Conservation (phyloP, 2,329 filamentous ascomycete genomes). For the Elsinoe perseae region DNA sequence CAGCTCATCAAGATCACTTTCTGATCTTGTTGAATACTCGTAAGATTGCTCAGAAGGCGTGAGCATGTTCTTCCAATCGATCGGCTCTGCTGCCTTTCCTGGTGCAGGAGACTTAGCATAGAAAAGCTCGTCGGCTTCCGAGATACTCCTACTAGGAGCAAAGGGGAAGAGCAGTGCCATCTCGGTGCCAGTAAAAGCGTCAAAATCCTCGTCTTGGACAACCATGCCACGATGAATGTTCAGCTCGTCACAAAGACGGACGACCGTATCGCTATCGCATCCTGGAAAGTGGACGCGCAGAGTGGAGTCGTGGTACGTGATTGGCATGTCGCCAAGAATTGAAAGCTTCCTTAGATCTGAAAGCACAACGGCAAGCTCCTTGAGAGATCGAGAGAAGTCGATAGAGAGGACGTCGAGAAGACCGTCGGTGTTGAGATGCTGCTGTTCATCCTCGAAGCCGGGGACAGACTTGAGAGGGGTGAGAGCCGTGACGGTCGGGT, state of each 20-base stretch:
- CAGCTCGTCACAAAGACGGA: slow-evolving; percentile 76
- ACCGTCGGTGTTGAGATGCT: slow-evolving; percentile 69
- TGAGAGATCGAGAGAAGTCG: slow-evolving; percentile 80
- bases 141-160: slow-evolving; percentile 54
- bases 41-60: slow-evolving; percentile 32
- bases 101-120: slow-evolving; percentile 35
- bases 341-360: slow-evolving; percentile 75
- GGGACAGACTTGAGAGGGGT: slow-evolving; percentile 59
- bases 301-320: slow-evolving; percentile 61
- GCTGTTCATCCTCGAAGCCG: slow-evolving; percentile 35
- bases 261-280: slow-evolving; percentile 74
- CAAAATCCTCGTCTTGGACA: slow-evolving; percentile 70
- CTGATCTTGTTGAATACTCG: slow-evolving; percentile 33
- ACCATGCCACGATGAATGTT: slow-evolving; percentile 75
- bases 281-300: slow-evolving; percentile 84
- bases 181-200: slow-evolving; percentile 56
- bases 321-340: slow-evolving; percentile 71
- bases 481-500: slow-evolving; percentile 82
- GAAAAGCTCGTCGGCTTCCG: slow-evolving; percentile 35
- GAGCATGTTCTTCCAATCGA: slow-evolving; percentile 54
- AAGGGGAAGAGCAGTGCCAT: slow-evolving; percentile 81
- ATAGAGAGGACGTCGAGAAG: slow-evolving; percentile 77
- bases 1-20: slow-evolving; percentile 23
- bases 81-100: slow-evolving; percentile 30
- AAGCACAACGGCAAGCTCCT: slow-evolving; percentile 71